These are phyloP conservation scores for Calcarisporium arbuscula DNA, from an alignment of 2,329 filamentous ascomycete genomes.

Conservation along the genomic window DNA sequence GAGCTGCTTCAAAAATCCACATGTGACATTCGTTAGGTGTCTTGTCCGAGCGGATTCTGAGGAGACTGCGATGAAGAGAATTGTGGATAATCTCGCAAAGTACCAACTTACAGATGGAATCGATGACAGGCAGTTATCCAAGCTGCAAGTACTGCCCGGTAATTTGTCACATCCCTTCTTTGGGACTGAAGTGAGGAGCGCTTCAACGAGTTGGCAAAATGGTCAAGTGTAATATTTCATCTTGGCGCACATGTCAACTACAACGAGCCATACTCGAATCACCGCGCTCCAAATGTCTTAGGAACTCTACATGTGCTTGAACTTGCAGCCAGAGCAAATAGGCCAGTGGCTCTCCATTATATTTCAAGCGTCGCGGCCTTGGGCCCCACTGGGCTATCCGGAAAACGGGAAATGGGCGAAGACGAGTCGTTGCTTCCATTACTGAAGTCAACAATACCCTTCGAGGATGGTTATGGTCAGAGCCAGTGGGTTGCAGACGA, in stretches of 20 bases:
- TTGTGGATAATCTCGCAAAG: no score
- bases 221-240: not conserved
- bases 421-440: no score
- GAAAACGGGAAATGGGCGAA: no score
- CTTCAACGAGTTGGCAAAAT: constrained; percentile 1
- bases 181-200: no score
- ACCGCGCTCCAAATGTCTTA: not conserved
- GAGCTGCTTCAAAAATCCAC: no score
- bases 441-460: constrained; percentile 8
- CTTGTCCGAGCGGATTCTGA: no score
- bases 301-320: not conserved
- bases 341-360: not conserved
- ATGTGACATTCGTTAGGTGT: no score
- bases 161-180: no score
- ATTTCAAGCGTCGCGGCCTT: not conserved
- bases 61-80: no score
- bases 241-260: constrained; percentile 1
- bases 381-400: constrained; percentile 8
- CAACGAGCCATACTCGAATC: constrained; percentile 1
- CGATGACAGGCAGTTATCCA: no score
- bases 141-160: no score
- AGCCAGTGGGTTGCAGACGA: constrained; percentile 5
- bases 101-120: no score
- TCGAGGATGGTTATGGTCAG: constrained; percentile 4
- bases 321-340: not conserved